Percentiles rank a stretch among this genome's conserved stretches.
Conservation (phyloP, 768 basidiomycete genomes). For the Boletus fagicola region DNA sequence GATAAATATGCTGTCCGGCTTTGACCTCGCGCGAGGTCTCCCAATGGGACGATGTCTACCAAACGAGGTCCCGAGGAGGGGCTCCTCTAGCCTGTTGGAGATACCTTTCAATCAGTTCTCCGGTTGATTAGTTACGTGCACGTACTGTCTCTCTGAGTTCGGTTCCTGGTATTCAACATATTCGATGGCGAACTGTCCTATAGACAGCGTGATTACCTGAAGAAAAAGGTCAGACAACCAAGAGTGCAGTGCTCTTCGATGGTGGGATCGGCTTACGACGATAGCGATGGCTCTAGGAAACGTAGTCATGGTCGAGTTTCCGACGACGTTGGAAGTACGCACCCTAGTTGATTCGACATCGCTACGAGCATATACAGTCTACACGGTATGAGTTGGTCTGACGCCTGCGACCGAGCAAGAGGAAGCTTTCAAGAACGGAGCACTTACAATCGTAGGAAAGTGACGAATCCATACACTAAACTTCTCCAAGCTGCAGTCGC, state of each 20-base stretch:
- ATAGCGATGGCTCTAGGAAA: slow-evolving; percentile 24
- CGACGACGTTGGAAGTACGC: slow-evolving; percentile 27
- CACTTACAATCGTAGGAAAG: slow-evolving; percentile 59
- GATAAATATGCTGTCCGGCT: slow-evolving; percentile 59
- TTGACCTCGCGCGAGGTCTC: slow-evolving; percentile 48
- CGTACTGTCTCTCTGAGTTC: slow-evolving; percentile 22
- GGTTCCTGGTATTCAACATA: slow-evolving; percentile 25
- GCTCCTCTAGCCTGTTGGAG: slow-evolving; percentile 21
- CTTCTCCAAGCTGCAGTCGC: slow-evolving; percentile 53
- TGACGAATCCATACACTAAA: slow-evolving; percentile 54
- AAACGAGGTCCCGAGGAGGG: slow-evolving; percentile 20
- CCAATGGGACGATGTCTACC: slow-evolving; percentile 7
- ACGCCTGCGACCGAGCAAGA: neutral
- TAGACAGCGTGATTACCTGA: slow-evolving; percentile 56
- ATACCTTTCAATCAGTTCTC: neutral
- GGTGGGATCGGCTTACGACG: slow-evolving; percentile 17
- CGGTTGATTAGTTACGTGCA: neutral
- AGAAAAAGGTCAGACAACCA: neutral
- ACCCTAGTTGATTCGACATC: slow-evolving; percentile 74
- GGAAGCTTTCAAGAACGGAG: neutral
- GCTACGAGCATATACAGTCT: slow-evolving; percentile 73
- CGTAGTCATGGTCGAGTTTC: slow-evolving; percentile 7
- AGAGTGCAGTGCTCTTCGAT: neutral
- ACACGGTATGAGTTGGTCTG: slow-evolving; percentile 1
- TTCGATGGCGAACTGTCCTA: slow-evolving; percentile 57